Base-by-base conservation (phyloP, 441 rosid species). In the Dalechampia spathulata region DNA sequence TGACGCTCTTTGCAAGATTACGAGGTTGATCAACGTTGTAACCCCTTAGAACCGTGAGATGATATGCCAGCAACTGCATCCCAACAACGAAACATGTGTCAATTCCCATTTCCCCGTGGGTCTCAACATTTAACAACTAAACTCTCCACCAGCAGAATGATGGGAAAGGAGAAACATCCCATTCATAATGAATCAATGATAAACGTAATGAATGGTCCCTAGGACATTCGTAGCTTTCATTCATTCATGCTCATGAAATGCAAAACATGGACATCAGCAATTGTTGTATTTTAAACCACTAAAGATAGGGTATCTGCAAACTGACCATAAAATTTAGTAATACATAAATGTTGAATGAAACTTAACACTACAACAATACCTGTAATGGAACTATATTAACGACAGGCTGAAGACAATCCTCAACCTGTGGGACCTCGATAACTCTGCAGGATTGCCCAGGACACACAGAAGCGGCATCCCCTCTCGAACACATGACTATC, bases 331-430 rank as follows among this genome's bases (percentile, higher is more conserved):
- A 30, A 30, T 30, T 3, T 30, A 30, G 8, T 30, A 30, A 30
- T 30, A 8, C 34, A 5, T 15, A 17, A 16, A 39, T 23, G 41
- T 38, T 26, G 16, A 48, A 14, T 16, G 13, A 16, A 10, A 22
- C 55, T 21, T 0, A 17, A 57, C 6, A 22, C 36, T 21, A 22
- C 26, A 20, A 51, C 12, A 39, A 44, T 75, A 92, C 96, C 97
- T 86, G 99, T 56, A 92, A 65, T 4, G 97, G 97, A 71, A 92
- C 78, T 39, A 92, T 77, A 55, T 92, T 92, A 20, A 89, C 55
- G 48, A 86, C 99, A 54, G 97, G 97, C 52, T 92, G 96, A 71
- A 92, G 90, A 63, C 99, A 92, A 67, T 92, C 97, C 76, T 92
- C 96, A 38, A 92, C 87, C 56, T 72, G 88, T 51, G 97, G 97